Evolutionary conservation across 2,329 filamentous ascomycete genomes (phyloP), one percentile per base, ranked within the genome.

Genomic region (Geoglossum cookeanum): DNA sequence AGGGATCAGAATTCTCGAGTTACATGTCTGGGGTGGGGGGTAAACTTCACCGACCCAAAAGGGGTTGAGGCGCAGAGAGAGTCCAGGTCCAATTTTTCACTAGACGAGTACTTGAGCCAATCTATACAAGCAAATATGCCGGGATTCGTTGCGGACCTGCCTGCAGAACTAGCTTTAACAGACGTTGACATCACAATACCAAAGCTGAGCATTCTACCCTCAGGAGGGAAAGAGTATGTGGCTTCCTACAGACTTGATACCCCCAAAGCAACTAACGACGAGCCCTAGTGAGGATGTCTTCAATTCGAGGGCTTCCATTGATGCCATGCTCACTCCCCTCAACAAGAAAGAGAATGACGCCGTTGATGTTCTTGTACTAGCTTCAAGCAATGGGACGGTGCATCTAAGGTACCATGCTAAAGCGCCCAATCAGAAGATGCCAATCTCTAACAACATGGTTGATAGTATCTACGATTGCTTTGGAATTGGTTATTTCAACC

Each of bases 311-410:
- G 75, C 77, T 0, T 84, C 82, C 15, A 75, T 87, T 30, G 84
- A 87, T 61, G 80, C 83, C 39, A 75, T 87, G 30, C 87, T 87
- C 62, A 79, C 79, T 57, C 72, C 77, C 0, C 74, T 77, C 35
- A 76, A 79, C 59, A 75, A 79, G 39, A 78, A 79, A 56, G 80
- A 86, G 55, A 81, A 82, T 60, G 81, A 88, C 61, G 77, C 80
- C n/a, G 82, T 92, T 48, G 85, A 91, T 67, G 79, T 91, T 61
- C 81, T 94, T 71, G 72, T 91, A 4, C 78, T 86, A 1, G 86
- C 85, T 3, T 85, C 83, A 3, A 77, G 78, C 58, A 78, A 87
- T 61, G 85, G 85, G 7, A 76, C 74, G 17, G 74, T 94, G 11
- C 84, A 91, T 65, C 73, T 94, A 17, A 87, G 49, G 49, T 53